phyloP scores from a whole-genome alignment of 148 eudicot species.

The Spergularia marina region DNA sequence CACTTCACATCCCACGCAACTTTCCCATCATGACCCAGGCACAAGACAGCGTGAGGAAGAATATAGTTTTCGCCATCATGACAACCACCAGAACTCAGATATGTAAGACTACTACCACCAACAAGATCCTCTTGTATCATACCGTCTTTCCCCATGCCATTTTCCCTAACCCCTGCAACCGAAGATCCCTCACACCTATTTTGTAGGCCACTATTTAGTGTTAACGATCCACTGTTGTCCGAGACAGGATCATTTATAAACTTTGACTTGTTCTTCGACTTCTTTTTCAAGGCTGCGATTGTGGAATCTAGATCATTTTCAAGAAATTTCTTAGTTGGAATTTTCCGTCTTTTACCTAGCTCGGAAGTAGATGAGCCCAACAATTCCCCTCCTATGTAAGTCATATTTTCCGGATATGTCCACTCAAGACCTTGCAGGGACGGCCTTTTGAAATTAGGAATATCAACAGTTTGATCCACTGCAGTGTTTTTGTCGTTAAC shows the following conservation, averaged over 20 bases:
- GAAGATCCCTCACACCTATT: constrained; percentile 28
- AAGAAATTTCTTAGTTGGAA: constrained; percentile 20
- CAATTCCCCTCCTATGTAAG: constrained; percentile 4
- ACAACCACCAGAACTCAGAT: constrained; percentile 26
- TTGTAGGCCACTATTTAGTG: neutral
- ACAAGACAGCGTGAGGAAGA: constrained; percentile 73
- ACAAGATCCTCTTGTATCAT: constrained; percentile 17
- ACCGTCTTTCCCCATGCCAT: constrained; percentile 22
- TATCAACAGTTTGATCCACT: constrained; percentile 8
- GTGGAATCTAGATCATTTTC: constrained; percentile 28
- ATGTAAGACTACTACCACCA: constrained; percentile 12
- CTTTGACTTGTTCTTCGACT: constrained; percentile 30
- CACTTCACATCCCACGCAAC: constrained; percentile 98
- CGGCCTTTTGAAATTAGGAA: constrained; percentile 5
- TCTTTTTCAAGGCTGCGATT: constrained; percentile 28
- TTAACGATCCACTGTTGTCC: constrained; percentile 16
- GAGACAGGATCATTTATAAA: constrained; percentile 6
- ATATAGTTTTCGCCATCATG: constrained; percentile 39
- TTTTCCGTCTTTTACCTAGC: constrained; percentile 12
- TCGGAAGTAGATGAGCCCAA: neutral
- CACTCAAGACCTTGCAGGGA: constrained; percentile 13
- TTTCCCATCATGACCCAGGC: constrained; percentile 93
- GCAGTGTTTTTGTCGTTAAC: constrained; percentile 5
- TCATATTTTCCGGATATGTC: constrained; percentile 20
- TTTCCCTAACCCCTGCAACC: constrained; percentile 14